Evolutionary conservation across 495 filamentous ascomycete species (phyloP).

Genomic region (Podospora tetraspora): DNA sequence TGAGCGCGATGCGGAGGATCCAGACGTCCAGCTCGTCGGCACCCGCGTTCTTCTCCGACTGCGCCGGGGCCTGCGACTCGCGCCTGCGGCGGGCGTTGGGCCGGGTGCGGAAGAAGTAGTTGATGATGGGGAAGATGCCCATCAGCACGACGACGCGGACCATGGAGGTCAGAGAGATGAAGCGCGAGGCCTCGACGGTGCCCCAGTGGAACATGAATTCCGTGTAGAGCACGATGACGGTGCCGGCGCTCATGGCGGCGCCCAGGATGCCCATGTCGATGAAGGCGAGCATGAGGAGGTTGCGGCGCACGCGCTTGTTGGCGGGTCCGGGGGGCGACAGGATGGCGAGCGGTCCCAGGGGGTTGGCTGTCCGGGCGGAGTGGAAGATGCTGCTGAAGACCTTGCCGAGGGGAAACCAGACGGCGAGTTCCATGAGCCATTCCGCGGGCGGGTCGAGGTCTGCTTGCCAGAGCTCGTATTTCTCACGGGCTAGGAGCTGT

Average conservation of each 20-base stretch:
- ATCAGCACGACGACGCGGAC: conserved; percentile 70
- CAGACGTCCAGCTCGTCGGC: conserved; percentile 72
- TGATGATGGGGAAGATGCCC: conserved; percentile 65
- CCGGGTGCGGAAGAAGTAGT: conserved; percentile 59
- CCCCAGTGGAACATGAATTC: conserved; percentile 76
- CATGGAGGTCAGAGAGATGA: conserved; percentile 69
- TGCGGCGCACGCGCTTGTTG: conserved; percentile 61
- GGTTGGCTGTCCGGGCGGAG: conserved; percentile 42
- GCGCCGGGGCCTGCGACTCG: conserved; percentile 23
- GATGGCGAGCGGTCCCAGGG: conserved; percentile 70
- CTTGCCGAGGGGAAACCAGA: conserved; percentile 15
- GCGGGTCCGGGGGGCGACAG: conserved; percentile 65
- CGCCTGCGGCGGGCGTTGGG: conserved; percentile 30
- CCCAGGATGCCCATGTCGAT: conserved; percentile 77
- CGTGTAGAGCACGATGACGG: conserved; percentile 73
- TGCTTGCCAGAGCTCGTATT: conserved; percentile 41
- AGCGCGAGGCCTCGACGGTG: conserved; percentile 67
- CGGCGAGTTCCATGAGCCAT: conserved; percentile 5
- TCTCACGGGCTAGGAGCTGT: conserved; percentile 62
- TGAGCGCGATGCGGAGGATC: conserved; percentile 67
- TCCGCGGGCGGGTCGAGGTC: conserved; percentile 9
- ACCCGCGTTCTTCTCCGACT: conserved; percentile 54
- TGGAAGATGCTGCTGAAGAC: conserved; percentile 15
- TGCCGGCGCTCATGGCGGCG: conserved; percentile 72
- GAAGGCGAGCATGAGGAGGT: conserved; percentile 71